phyloP scores from a whole-genome alignment of 1,284 basidiomycete species.

The Boletus sp. region DNA sequence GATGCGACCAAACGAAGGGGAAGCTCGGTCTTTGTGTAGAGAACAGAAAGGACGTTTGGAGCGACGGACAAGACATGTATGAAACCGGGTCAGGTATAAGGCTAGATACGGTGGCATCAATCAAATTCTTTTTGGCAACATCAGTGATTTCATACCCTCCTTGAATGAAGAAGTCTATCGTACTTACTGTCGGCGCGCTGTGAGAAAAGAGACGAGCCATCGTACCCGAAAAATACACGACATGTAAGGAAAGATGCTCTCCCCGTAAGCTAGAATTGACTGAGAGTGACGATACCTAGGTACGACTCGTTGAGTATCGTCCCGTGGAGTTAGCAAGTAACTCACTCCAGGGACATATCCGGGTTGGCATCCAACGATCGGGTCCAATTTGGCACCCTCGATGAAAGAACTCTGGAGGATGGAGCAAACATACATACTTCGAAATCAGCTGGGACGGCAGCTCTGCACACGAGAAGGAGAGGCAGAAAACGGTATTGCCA shows the following conservation, averaged over 20 bases:
- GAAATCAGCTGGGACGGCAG: slow-evolving; percentile 71
- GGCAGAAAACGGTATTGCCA: slow-evolving; percentile 55
- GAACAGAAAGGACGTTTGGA: not conserved
- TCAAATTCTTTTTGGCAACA: slow-evolving; percentile 2
- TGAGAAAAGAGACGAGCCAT: not conserved
- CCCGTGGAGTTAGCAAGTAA: slow-evolving; percentile 12
- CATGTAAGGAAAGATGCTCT: slow-evolving; percentile 49
- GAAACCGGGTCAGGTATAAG: slow-evolving; percentile 64
- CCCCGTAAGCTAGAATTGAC: slow-evolving; percentile 62
- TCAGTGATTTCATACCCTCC: slow-evolving; percentile 44
- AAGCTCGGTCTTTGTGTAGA: slow-evolving; percentile 65
- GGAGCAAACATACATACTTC: slow-evolving; percentile 45
- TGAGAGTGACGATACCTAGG: slow-evolving; percentile 38
- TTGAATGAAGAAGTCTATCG: slow-evolving; percentile 50
- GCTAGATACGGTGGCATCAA: slow-evolving; percentile 16
- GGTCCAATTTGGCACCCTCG: slow-evolving; percentile 46
- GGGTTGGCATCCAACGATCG: slow-evolving; percentile 69
- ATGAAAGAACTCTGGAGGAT: not conserved
- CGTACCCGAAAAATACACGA: slow-evolving; percentile 41
- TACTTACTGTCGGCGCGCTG: slow-evolving; percentile 8
- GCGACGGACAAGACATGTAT: slow-evolving; percentile 55
- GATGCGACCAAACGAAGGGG: slow-evolving; percentile 64
- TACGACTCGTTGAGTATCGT: slow-evolving; percentile 8
- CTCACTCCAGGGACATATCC: slow-evolving; percentile 38
- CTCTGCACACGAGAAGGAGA: slow-evolving; percentile 60